phyloP scores from a whole-genome alignment of 306 rosid species.

The Quercus cerris region DNA sequence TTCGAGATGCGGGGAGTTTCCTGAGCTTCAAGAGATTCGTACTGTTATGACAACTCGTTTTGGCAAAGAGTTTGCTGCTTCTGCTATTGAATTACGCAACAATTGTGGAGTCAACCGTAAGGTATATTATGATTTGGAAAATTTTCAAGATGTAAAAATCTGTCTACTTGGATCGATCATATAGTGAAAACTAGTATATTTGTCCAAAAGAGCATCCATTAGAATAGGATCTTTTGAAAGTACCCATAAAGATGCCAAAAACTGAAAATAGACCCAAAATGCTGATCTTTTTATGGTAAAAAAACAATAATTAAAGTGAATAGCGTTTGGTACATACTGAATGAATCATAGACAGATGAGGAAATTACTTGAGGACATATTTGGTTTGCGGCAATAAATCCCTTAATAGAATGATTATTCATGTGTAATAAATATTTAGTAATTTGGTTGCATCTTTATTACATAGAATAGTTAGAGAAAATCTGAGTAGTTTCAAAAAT shows the following conservation, averaged over 20 bases:
- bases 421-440: too few species aligned
- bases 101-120: conserved; percentile 62
- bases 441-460: too few species aligned
- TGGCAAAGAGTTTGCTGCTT: conserved; percentile 72
- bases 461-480: not conserved
- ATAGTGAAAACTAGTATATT: not conserved
- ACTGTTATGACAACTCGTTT: conserved; percentile 47
- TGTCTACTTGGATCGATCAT: not conserved
- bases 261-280: not conserved
- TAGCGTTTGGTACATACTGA: too few species aligned
- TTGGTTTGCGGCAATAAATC: not conserved
- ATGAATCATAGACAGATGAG: not conserved
- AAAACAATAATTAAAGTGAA: not conserved
- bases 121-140: conserved; percentile 29
- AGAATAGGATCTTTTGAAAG: not conserved
- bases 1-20: conserved; percentile 94
- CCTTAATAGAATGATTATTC: too few species aligned
- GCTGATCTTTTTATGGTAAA: not conserved
- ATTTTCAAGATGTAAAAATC: too few species aligned
- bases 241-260: not conserved
- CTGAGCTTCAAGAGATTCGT: conserved; percentile 87
- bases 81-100: conserved; percentile 67
- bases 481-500: not conserved
- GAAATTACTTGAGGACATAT: not conserved
- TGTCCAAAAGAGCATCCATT: not conserved